Evolutionary conservation across 257 asterid genomes (phyloP).

Genomic region (Salvia miltiorrhiza): DNA sequence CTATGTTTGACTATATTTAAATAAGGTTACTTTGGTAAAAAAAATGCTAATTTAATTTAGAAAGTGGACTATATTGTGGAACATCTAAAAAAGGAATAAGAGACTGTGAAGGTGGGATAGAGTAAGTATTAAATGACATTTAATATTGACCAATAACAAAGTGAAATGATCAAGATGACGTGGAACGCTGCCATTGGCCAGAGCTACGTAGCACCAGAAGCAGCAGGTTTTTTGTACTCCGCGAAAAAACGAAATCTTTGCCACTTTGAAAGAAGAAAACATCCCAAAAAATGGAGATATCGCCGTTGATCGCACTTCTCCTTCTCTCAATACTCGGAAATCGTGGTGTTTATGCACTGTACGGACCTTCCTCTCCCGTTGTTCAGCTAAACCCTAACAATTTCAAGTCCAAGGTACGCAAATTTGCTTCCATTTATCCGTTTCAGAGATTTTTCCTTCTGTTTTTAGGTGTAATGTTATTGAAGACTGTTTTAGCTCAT

Average conservation of each 20-base stretch:
- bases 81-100: too few relatives aligned
- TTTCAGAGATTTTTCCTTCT: not conserved
- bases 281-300: constrained; percentile 40
- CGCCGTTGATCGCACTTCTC: constrained; percentile 34
- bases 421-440: constrained; percentile 14
- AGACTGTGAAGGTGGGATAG: too few relatives aligned
- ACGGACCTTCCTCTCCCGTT: constrained; percentile 86
- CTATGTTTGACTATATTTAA: too few relatives aligned
- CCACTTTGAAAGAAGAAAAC: constrained; percentile 7
- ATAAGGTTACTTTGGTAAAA: too few relatives aligned
- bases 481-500: not conserved
- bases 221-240: constrained; percentile 12
- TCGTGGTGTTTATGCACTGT: constrained; percentile 53
- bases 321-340: constrained; percentile 35
- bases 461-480: not conserved
- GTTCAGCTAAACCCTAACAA: constrained; percentile 83
- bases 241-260: not conserved
- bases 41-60: too few relatives aligned
- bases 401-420: constrained; percentile 84
- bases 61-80: too few relatives aligned
- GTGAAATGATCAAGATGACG: constrained; percentile 17
- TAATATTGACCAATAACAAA: not conserved
- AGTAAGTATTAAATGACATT: not conserved
- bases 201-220: constrained; percentile 30
- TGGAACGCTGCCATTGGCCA: constrained; percentile 25